Conservation (phyloP, 208 protist genomes). For the Wallacemonas collosoma region DNA sequence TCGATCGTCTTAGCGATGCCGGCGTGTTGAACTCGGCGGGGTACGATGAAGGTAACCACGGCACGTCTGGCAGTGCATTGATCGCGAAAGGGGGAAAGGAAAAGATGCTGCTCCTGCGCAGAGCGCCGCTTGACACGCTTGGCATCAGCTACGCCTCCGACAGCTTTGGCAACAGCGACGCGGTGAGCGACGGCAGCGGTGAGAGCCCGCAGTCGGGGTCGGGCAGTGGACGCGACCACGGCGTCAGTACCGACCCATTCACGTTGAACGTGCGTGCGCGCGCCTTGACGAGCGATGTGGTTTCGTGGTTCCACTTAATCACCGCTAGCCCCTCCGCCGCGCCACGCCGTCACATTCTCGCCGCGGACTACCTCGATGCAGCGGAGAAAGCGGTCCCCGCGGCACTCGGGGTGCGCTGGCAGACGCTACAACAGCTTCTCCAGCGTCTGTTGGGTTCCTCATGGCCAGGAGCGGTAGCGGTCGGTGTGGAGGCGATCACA, state of each 20-base stretch:
- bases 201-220: background rate
- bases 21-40: background rate
- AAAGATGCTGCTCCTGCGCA: background rate
- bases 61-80: background rate
- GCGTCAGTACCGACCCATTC: slow-evolving; percentile 30
- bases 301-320: slow-evolving; percentile 36
- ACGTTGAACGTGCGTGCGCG: slow-evolving; percentile 48
- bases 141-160: slow-evolving; percentile 55
- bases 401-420: slow-evolving; percentile 51
- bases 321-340: background rate
- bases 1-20: slow-evolving; percentile 2
- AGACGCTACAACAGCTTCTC: slow-evolving; percentile 38
- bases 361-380: slow-evolving; percentile 38
- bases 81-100: background rate
- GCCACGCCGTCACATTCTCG: background rate
- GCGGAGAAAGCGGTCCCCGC: slow-evolving; percentile 20
- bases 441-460: slow-evolving; percentile 42
- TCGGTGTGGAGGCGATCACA: slow-evolving; percentile 53
- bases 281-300: slow-evolving; percentile 31
- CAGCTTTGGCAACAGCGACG: background rate
- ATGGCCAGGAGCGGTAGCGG: slow-evolving; percentile 50
- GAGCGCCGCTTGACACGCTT: slow-evolving; percentile 31
- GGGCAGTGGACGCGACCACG: background rate
- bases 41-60: background rate
- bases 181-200: background rate